These are phyloP conservation scores for Mimosa pudica DNA, from an alignment of 306 rosid genomes.

Conservation along the genomic window DNA sequence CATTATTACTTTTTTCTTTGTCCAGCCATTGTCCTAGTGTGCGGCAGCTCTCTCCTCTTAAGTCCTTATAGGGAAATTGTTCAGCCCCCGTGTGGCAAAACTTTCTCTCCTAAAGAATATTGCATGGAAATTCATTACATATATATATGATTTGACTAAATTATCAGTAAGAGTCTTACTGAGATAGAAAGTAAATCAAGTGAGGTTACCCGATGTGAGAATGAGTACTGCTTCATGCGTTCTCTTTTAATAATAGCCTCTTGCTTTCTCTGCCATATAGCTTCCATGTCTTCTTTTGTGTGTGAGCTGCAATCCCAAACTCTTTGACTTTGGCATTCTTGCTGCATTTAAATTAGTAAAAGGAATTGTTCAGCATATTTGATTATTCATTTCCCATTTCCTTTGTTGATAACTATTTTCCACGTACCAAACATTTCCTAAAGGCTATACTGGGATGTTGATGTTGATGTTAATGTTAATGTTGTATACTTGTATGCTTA, in stretches of 20 bases:
- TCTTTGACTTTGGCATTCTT: slow-evolving; percentile 50
- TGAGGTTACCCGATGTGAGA: slow-evolving; percentile 67
- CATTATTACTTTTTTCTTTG: slow-evolving; percentile 38
- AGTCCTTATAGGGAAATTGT: slow-evolving; percentile 34
- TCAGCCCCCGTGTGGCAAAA: slow-evolving; percentile 47
- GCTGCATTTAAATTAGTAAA: slow-evolving; percentile 45
- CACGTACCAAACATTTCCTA: background rate
- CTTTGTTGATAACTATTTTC: background rate
- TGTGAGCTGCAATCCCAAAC: slow-evolving; percentile 65
- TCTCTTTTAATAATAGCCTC: slow-evolving; percentile 74
- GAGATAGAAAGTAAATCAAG: slow-evolving; percentile 10
- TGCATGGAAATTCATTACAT: slow-evolving; percentile 8
- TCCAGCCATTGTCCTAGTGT: slow-evolving; percentile 51
- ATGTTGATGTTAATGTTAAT: slow-evolving; percentile 5
- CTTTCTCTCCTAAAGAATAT: slow-evolving; percentile 59
- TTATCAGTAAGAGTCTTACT: background rate
- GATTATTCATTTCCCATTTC: background rate
- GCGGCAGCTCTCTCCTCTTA: slow-evolving; percentile 40
- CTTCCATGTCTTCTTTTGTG: slow-evolving; percentile 62
- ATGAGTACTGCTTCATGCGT: slow-evolving; percentile 80
- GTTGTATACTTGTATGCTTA: slow-evolving; percentile 17
- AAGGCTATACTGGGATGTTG: background rate
- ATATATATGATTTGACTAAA: background rate
- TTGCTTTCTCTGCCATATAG: slow-evolving; percentile 59
- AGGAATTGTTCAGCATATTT: slow-evolving; percentile 20